Evolutionary conservation across 148 eudicot genomes (phyloP).

Genomic region (Gaultheria prostrata): DNA sequence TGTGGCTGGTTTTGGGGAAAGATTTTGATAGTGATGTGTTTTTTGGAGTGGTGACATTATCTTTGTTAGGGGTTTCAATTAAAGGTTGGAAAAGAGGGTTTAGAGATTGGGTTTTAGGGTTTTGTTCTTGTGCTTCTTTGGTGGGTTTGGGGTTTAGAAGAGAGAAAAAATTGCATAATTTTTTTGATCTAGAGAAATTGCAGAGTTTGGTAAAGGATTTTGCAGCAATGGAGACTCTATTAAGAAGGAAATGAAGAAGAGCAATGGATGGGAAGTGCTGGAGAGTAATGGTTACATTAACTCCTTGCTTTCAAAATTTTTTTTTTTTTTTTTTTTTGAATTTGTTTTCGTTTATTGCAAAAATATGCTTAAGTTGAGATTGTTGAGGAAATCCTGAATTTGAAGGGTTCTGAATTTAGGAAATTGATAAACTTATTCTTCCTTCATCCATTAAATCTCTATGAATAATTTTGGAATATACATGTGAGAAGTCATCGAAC

Average conservation of each 20-base stretch:
- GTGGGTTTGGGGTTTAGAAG: slow-evolving; percentile 50
- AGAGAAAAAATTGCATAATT: slow-evolving; percentile 1
- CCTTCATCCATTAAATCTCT: not conserved
- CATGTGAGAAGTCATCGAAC: not conserved
- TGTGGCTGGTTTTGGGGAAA: slow-evolving; percentile 40
- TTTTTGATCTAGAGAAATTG: slow-evolving; percentile 18
- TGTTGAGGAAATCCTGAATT: not conserved
- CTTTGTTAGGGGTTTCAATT: slow-evolving; percentile 35
- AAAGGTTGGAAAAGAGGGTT: slow-evolving; percentile 41
- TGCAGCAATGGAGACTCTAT: slow-evolving; percentile 22
- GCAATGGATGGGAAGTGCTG: slow-evolving; percentile 5
- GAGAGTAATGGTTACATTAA: not conserved
- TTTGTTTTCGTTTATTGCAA: not conserved
- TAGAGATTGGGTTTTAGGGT: slow-evolving; percentile 59
- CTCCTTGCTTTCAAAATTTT: not conserved
- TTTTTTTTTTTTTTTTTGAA: slow-evolving; percentile 25
- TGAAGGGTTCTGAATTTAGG: not conserved
- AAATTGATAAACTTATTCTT: not conserved
- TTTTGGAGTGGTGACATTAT: slow-evolving; percentile 30
- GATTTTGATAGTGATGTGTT: slow-evolving; percentile 26
- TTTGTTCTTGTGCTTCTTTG: slow-evolving; percentile 58
- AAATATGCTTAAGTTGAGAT: not conserved
- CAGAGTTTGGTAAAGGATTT: slow-evolving; percentile 29
- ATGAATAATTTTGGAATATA: not conserved
- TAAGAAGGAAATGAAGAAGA: slow-evolving; percentile 31